These are phyloP conservation scores for Aspergillus sp. DNA, from an alignment of 2,329 filamentous ascomycete genomes.

Conservation along the genomic window DNA sequence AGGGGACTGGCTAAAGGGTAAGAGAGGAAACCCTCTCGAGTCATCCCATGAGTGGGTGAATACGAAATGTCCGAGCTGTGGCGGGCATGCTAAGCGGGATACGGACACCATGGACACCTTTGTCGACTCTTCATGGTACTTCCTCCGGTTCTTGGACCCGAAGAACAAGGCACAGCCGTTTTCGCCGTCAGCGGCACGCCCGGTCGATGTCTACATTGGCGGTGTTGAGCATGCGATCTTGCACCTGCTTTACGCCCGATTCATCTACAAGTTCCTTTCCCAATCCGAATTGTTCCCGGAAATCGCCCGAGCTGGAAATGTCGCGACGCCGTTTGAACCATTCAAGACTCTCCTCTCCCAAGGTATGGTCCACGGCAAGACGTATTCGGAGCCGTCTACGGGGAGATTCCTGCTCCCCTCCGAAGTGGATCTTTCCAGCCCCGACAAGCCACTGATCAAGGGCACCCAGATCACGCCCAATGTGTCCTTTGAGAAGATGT, in stretches of 20 bases:
- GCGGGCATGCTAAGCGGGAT: slow-evolving; percentile 70
- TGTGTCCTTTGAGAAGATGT: slow-evolving; percentile 86
- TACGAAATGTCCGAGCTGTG: slow-evolving; percentile 71
- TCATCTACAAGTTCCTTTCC: slow-evolving; percentile 85
- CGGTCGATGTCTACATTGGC: slow-evolving; percentile 85
- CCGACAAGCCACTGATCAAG: slow-evolving; percentile 61
- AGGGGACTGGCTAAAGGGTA: slow-evolving; percentile 67
- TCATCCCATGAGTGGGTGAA: slow-evolving; percentile 72
- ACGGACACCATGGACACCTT: slow-evolving; percentile 97
- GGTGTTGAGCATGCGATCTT: slow-evolving; percentile 90
- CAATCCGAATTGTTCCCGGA: slow-evolving; percentile 45
- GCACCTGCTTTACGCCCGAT: slow-evolving; percentile 84
- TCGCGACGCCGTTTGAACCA: slow-evolving; percentile 62
- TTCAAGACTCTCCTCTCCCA: slow-evolving; percentile 83
- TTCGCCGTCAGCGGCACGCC: slow-evolving; percentile 59
- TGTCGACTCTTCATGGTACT: slow-evolving; percentile 95
- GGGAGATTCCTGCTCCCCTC: slow-evolving; percentile 75
- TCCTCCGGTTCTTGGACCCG: slow-evolving; percentile 74
- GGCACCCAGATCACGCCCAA: slow-evolving; percentile 60
- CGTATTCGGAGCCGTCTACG: slow-evolving; percentile 71
- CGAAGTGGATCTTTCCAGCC: slow-evolving; percentile 67
- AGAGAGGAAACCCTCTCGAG: slow-evolving; percentile 75
- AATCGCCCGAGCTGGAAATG: slow-evolving; percentile 36
- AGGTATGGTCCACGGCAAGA: slow-evolving; percentile 91
- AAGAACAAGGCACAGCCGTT: slow-evolving; percentile 65